Conservation (phyloP, 345 rosid species). For the Iberis pinnata region DNA sequence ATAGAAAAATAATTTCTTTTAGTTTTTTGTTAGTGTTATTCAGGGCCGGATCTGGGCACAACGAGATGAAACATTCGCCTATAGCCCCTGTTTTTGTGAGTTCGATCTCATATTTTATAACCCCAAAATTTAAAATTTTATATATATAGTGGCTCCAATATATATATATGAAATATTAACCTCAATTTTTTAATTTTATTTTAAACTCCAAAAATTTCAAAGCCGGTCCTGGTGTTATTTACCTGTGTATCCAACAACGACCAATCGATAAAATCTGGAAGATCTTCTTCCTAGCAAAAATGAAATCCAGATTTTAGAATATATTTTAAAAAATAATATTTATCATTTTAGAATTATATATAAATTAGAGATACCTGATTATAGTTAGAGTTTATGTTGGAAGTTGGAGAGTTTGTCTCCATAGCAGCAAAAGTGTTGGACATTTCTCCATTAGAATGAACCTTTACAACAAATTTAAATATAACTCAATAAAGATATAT, state of each 20-base stretch:
- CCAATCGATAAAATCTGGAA: constrained; percentile 12
- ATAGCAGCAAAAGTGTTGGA: constrained; percentile 14
- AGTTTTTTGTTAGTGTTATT: too few relatives aligned
- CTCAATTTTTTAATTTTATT: too few relatives aligned
- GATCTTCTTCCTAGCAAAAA: constrained; percentile 19
- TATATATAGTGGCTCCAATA: too few relatives aligned
- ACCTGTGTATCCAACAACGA: constrained; percentile 19
- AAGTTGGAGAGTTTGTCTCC: constrained; percentile 1
- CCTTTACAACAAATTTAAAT: neutral
- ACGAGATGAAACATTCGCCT: too few relatives aligned
- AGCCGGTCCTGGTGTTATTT: too few relatives aligned
- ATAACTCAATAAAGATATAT: too few relatives aligned
- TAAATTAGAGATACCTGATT: constrained; percentile 21
- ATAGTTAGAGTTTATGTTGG: constrained; percentile 5
- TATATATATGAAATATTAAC: too few relatives aligned
- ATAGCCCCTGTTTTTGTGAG: too few relatives aligned
- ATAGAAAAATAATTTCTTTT: neutral
- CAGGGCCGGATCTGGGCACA: too few relatives aligned
- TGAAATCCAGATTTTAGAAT: neutral
- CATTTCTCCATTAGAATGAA: constrained; percentile 13
- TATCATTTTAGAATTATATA: neutral
- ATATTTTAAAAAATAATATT: neutral
- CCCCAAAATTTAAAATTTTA: too few relatives aligned
- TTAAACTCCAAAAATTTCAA: too few relatives aligned
- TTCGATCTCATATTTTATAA: too few relatives aligned